A percentile compares a stretch with the other conserved stretches of the same genome.
Evolutionary conservation across 1,284 basidiomycete genomes (phyloP).

Genomic region (Mycena sp.): DNA sequence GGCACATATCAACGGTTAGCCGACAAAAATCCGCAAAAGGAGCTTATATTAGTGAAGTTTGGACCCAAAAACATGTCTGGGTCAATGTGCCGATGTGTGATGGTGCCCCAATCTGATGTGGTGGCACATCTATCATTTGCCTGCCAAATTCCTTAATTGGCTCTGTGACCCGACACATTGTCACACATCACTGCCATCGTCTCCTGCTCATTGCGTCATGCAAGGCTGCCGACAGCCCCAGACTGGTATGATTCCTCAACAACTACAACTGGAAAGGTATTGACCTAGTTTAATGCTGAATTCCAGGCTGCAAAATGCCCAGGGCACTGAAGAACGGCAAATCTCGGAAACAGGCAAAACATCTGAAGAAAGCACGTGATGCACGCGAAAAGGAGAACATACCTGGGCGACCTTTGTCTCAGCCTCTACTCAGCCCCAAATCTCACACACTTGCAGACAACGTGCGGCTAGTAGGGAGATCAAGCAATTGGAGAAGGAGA

Average conservation of each 20-base stretch:
- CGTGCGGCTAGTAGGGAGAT: neutral
- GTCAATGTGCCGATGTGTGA: neutral
- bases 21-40: no score
- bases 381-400: no score
- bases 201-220: no score
- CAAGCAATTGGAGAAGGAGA: slow-evolving; percentile 9
- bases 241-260: neutral
- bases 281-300: neutral
- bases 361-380: no score
- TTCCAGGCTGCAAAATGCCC: slow-evolving; percentile 6
- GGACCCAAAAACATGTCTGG: neutral
- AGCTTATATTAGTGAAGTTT: no score
- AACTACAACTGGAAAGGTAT: slow-evolving; percentile 2
- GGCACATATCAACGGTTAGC: no score
- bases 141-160: no score
- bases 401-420: neutral
- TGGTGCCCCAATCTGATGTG: neutral
- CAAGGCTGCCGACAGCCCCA: no score
- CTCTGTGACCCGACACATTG: no score
- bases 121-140: neutral
- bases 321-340: neutral
- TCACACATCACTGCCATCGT: no score
- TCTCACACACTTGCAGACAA: slow-evolving; percentile 9
- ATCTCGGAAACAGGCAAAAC: slow-evolving; percentile 13
- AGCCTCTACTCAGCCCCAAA: slow-evolving; percentile 3